Evolutionary conservation across 768 basidiomycete species (phyloP).

Genomic region (Rhizopogon salebrosus): DNA sequence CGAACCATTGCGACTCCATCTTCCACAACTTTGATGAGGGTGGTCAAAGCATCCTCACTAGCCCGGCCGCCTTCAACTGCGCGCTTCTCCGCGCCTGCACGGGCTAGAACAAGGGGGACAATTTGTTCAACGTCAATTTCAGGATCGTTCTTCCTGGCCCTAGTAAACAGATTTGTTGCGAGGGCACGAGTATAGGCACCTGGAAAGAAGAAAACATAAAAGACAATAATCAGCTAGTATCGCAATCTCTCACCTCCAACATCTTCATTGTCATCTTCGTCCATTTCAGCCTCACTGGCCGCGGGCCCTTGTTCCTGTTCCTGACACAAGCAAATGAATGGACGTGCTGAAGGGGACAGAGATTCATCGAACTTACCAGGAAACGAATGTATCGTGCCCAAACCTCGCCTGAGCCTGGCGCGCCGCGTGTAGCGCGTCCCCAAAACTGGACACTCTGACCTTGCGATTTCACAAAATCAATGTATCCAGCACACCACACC

Average conservation of each 20-base stretch:
- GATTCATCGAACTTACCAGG: conserved; percentile 38
- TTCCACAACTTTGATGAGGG: conserved; percentile 53
- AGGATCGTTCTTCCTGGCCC: conserved; percentile 11
- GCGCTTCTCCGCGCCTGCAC: conserved; percentile 60
- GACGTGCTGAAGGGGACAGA: background rate
- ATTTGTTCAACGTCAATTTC: conserved; percentile 58
- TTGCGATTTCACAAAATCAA: conserved; percentile 53
- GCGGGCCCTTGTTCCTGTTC: conserved; percentile 13
- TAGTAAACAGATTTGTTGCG: conserved; percentile 46
- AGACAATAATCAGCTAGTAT: background rate
- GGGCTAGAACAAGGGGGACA: conserved; percentile 56
- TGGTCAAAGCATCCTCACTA: conserved; percentile 49
- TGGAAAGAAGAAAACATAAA: conserved; percentile 17
- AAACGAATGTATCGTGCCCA: conserved; percentile 76
- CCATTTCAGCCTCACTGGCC: background rate
- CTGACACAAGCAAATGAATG: conserved; percentile 7
- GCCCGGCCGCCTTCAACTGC: conserved; percentile 40
- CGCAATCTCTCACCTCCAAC: background rate
- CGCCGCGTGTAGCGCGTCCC: conserved; percentile 62
- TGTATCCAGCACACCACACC: conserved; percentile 70
- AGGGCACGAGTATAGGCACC: conserved; percentile 58
- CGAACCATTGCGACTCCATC: conserved; percentile 59
- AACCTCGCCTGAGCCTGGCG: conserved; percentile 70
- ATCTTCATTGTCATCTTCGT: background rate
- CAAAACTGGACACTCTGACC: background rate